A percentile compares a stretch with the other conserved stretches of the same genome.
Evolutionary conservation across 1,284 basidiomycete species (phyloP).

Genomic region (Ceratobasidium sp.): DNA sequence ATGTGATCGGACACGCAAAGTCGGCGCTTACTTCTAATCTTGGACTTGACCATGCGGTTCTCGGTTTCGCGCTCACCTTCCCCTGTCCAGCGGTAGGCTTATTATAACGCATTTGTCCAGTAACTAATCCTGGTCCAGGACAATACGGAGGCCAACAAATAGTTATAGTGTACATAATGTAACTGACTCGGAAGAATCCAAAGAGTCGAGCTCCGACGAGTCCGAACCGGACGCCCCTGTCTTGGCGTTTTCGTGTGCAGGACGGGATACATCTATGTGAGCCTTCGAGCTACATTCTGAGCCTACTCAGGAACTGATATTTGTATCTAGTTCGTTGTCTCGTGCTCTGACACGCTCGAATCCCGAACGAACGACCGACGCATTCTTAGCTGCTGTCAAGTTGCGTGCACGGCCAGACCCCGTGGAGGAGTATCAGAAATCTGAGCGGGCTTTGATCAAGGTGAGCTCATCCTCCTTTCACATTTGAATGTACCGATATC

Average conservation of each 20-base stretch:
- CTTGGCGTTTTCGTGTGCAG: slow-evolving; percentile 37
- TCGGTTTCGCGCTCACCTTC: slow-evolving; percentile 42
- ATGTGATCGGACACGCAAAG: slow-evolving; percentile 16
- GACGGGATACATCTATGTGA: slow-evolving; percentile 18
- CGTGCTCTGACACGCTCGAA: slow-evolving; percentile 37
- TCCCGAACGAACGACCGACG: slow-evolving; percentile 30
- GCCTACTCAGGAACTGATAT: neutral
- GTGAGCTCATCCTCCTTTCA: slow-evolving; percentile 19
- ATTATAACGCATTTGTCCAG: neutral
- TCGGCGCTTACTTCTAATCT: neutral
- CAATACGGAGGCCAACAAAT: slow-evolving; percentile 23
- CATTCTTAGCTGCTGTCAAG: slow-evolving; percentile 46
- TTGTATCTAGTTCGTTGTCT: slow-evolving; percentile 3
- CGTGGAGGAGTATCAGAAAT: slow-evolving; percentile 48
- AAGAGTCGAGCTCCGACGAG: slow-evolving; percentile 8
- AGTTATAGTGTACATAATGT: slow-evolving; percentile 31
- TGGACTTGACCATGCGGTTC: slow-evolving; percentile 35
- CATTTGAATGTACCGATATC: no score
- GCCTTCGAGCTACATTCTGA: neutral
- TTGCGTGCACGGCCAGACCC: slow-evolving; percentile 46
- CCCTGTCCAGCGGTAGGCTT: slow-evolving; percentile 17
- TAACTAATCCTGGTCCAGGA: neutral
- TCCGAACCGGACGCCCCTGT: slow-evolving; percentile 16
- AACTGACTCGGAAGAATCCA: slow-evolving; percentile 9
- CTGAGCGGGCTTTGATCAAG: slow-evolving; percentile 42